Conservation (phyloP, 23 red algal genomes). For the Gracilaria caudata region DNA sequence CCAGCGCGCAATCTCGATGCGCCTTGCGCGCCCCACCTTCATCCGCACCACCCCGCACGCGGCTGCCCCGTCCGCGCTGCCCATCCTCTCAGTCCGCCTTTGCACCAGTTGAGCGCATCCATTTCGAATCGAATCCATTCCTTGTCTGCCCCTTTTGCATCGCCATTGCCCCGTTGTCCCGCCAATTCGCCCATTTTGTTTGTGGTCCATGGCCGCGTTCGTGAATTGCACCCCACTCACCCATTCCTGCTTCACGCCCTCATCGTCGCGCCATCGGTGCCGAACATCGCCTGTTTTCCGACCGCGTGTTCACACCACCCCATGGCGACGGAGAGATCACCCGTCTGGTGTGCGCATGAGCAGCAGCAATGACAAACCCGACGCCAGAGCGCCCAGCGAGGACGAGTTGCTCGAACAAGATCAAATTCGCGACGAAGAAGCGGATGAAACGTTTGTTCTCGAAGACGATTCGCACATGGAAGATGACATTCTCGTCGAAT, state of each 20-base stretch:
- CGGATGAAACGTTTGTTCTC: constrained; percentile 50
- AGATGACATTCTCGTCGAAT: constrained; percentile 19
- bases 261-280: neutral
- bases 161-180: no score
- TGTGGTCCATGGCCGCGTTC: neutral
- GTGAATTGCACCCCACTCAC: neutral
- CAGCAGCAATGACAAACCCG: neutral
- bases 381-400: neutral
- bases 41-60: neutral
- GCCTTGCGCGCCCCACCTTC: neutral
- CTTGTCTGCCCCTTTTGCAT: no score
- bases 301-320: neutral
- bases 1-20: neutral
- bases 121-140: neutral
- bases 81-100: neutral
- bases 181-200: neutral
- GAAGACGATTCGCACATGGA: constrained; percentile 31
- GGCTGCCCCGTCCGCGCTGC: neutral
- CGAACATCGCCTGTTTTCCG: neutral
- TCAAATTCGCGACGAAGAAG: constrained; percentile 35
- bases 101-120: neutral
- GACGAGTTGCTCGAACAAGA: neutral
- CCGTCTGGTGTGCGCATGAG: neutral
- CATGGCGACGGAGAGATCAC: neutral
- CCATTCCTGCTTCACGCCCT: neutral